phyloP scores from a whole-genome alignment of 2,329 filamentous ascomycete genomes.

The Rugonectria rugulosa region DNA sequence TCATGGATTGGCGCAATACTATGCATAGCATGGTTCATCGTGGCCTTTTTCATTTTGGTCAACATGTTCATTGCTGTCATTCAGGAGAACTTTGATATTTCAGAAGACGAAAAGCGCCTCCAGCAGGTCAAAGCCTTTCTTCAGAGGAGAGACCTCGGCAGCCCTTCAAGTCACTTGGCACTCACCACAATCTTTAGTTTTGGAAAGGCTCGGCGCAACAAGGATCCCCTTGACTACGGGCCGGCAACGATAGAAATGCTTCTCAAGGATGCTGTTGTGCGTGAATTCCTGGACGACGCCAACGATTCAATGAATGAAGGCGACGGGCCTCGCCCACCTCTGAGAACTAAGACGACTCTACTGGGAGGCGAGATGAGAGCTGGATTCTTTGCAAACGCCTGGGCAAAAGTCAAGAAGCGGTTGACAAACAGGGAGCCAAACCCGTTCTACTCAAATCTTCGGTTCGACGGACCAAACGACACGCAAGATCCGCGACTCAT shows the following conservation, averaged over 20 bases:
- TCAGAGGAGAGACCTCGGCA: constrained; percentile 85
- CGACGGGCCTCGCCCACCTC: constrained; percentile 40
- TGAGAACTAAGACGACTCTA: constrained; percentile 43
- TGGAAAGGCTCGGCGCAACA: constrained; percentile 64
- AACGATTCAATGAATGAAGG: constrained; percentile 41
- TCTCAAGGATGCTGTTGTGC: constrained; percentile 92
- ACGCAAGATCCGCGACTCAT: constrained; percentile 84
- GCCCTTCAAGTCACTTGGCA: constrained; percentile 76
- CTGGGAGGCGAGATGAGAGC: constrained; percentile 57
- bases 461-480: constrained; percentile 76
- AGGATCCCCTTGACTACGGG: constrained; percentile 90
- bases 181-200: constrained; percentile 75
- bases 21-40: constrained; percentile 93
- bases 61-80: constrained; percentile 99
- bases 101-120: constrained; percentile 95
- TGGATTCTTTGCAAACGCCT: constrained; percentile 66
- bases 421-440: constrained; percentile 80
- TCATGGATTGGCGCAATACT: constrained; percentile 93
- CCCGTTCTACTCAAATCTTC: constrained; percentile 85
- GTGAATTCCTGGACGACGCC: constrained; percentile 83
- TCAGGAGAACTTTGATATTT: constrained; percentile 98
- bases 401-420: constrained; percentile 64
- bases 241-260: constrained; percentile 95
- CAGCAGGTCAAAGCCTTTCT: constrained; percentile 96
- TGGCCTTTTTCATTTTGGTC: constrained; percentile 93